Evolutionary conservation across 371 early-diverging fungal species (phyloP).

Genomic region (Apophysomyces sp.): DNA sequence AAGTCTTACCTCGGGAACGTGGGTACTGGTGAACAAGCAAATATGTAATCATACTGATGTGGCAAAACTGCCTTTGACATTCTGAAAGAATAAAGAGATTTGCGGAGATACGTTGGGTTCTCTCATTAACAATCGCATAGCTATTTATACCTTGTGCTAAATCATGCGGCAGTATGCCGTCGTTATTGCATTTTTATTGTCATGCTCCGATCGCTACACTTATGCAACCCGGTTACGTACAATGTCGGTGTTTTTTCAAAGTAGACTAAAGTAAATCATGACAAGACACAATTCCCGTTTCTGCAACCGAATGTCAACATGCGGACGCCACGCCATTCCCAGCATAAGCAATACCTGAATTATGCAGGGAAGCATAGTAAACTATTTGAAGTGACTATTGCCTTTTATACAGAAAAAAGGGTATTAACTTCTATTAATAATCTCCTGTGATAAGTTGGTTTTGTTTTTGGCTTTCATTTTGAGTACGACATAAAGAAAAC

Average conservation of each 20-base stretch:
- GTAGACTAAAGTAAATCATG: constrained; percentile 2
- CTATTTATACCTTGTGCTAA: background rate
- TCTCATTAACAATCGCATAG: background rate
- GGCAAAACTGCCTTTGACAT: constrained; percentile 1
- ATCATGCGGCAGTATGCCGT: background rate
- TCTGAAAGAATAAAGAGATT: background rate
- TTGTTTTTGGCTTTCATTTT: background rate
- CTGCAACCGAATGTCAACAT: constrained; percentile 4
- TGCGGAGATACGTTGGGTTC: background rate
- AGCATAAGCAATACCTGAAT: background rate
- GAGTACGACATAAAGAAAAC: background rate
- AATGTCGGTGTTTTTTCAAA: constrained; percentile 1
- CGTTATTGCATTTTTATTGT: background rate
- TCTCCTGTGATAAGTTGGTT: background rate
- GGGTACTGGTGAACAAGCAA: constrained; percentile 11
- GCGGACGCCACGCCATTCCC: constrained; percentile 4
- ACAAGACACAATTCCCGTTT: constrained; percentile 3
- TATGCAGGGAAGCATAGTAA: background rate
- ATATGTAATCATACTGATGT: constrained; percentile 12
- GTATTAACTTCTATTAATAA: background rate
- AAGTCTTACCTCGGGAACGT: constrained; percentile 8
- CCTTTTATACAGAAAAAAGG: background rate
- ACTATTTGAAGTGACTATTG: background rate
- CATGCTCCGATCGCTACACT: background rate
- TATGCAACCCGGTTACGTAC: background rate